Evolutionary conservation across 768 basidiomycete species (phyloP), one percentile per base, ranked within the genome.

Genomic region (Tylopilus sp.): DNA sequence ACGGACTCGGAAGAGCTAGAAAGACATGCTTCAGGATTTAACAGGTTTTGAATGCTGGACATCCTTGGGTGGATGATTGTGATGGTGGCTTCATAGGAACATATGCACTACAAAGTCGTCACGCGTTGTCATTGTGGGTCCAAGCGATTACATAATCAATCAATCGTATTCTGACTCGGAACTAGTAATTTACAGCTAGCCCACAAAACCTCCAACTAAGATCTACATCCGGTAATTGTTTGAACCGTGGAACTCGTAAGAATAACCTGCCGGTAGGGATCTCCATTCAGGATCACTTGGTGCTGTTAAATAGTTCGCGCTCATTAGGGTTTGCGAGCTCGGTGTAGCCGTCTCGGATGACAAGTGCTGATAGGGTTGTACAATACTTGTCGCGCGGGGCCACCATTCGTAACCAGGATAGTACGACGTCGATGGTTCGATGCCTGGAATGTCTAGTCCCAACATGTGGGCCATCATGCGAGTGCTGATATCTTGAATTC

Each of bases 401-500:
- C 83, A 86, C 84, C 82, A 84, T 62, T 84, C 83, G 60, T 82
- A 84, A 25, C 81, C 84, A 43, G 71, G 71, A 49, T 69, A 72
- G 50, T 69, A 74, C 36, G 84, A 83, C 36, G 83, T 76, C 53
- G 85, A 84, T 8, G 70, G 67, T 17, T 74, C 69, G 29, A 84
- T 74, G 26, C 83, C 84, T 41, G 82, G 82, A 54, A 85, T 76
- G 63, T 85, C 82, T 22, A 86, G 67, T 16, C 84, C 85, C 22
- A 86, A 69, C 84, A 86, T 86, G 60, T 85, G 82, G 14, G 85
- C 85, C 84, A 86, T 85, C 52, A 86, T 76, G 43, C 82, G 77
- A 30, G 79, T 80, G 55, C 79, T 80, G 51, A 86, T 71, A 55
- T 84, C 84, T 61, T 86, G 85, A 26, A 84, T 80, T 33, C 82